These are phyloP conservation scores for Xanthoconium purpureum DNA, from an alignment of 768 basidiomycete genomes.

Conservation along the genomic window DNA sequence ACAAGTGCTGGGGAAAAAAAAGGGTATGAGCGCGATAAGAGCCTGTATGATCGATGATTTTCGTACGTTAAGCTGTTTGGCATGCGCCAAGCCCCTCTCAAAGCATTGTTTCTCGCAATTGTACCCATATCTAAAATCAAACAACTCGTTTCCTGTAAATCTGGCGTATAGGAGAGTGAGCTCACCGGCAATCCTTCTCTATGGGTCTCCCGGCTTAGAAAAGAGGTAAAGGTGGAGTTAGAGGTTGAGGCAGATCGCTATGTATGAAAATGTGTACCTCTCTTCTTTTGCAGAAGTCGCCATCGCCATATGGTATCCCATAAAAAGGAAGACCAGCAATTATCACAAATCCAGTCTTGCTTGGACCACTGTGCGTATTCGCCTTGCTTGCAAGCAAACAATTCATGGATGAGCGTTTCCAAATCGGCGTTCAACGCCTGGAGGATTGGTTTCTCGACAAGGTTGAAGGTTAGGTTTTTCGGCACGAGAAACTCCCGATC, in stretches of 20 bases:
- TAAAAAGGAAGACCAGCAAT: neutral
- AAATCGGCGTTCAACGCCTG: neutral
- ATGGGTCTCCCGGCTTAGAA: neutral
- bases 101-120: conserved; percentile 1
- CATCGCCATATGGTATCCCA: conserved; percentile 3
- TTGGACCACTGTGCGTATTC: conserved; percentile 2
- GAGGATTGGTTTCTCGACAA: neutral
- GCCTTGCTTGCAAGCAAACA: neutral
- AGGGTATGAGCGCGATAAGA: neutral
- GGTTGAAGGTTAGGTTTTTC: neutral
- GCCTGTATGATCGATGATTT: neutral
- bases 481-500: neutral
- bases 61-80: conserved; percentile 1
- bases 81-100: neutral
- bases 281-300: neutral
- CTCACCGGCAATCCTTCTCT: conserved; percentile 1
- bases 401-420: neutral
- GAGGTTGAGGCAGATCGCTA: too few relatives aligned
- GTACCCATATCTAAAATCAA: conserved; percentile 2
- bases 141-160: too few relatives aligned
- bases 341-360: neutral
- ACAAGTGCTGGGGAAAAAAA: neutral
- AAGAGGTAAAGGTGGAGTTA: neutral
- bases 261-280: neutral
- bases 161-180: too few relatives aligned